Evolutionary conservation across 2,329 filamentous ascomycete species (phyloP), one percentile per base, ranked within the genome.

Genomic region (Chalaropsis thielavioides): DNA sequence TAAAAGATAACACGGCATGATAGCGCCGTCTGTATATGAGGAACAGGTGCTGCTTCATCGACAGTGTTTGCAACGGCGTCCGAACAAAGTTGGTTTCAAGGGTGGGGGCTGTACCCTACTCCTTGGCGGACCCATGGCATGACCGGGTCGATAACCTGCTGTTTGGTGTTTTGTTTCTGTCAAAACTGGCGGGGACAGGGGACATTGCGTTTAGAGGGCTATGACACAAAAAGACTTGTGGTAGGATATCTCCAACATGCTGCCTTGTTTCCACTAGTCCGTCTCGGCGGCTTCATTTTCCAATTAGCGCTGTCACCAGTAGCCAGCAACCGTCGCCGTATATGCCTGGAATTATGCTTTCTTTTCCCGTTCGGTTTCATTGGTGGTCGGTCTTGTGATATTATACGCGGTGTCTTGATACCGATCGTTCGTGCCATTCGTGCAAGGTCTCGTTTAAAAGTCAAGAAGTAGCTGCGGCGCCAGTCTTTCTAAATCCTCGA

Each of bases 401-500:
- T 38, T 38, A 38, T 38, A 8, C 8, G 4, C 10, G 35, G 7
- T 38, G 35, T 6, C 35, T 4, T 38, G 8, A 8, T 38, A 38
- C 10, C 10, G 35, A 38, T 8, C n/a, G 17, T 19, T 22, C 27
- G 27, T 38, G 22, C 54, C 13, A 27, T 58, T 58, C 15, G 27
- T 38, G 6, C 11, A 35, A 17, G 10, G 27, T 10, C 17, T 58
- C 24, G 54, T n/a, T 19, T 76, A 96, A 68, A 96, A 88, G 74
- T 97, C 92, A 73, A 96, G 79, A 70, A 95, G 75, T 71, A 96
- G 76, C 75, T 95, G 90, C 64, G 89, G 89, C 15, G 89, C 88
- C 70, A 95, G 79, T 75, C 90, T 94, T 76, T 96, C 92, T 67
- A 97, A 73, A 77, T 96, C 92, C 72, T 95, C 90, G 58, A 95